phyloP scores from a whole-genome alignment of 306 rosid genomes.

The Medicago arabica region DNA sequence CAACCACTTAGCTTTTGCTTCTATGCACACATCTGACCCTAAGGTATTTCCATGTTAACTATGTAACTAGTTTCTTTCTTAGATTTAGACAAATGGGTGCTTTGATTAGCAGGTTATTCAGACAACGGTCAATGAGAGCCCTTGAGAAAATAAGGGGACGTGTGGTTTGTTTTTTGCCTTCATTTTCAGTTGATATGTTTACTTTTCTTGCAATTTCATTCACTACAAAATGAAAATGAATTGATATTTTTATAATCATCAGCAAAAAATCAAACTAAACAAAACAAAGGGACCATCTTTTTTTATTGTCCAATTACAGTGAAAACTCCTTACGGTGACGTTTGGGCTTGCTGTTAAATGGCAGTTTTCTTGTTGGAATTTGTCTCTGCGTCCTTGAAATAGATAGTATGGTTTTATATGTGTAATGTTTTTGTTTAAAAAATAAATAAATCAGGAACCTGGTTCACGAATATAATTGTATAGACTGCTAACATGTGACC shows the following conservation, averaged over 20 bases:
- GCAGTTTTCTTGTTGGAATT: neutral
- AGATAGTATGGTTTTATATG: neutral
- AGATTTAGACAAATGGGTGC: constrained; percentile 26
- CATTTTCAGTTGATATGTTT: neutral
- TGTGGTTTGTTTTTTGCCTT: neutral
- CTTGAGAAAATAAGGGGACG: constrained; percentile 8
- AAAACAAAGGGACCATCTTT: neutral
- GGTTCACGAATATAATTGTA: neutral
- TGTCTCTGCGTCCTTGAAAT: neutral
- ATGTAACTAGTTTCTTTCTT: constrained; percentile 1
- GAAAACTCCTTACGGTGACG: neutral
- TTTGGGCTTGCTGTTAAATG: constrained; percentile 7
- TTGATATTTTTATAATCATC: neutral
- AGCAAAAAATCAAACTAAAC: constrained; percentile 6
- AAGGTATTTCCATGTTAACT: constrained; percentile 40
- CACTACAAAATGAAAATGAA: neutral
- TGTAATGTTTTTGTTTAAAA: neutral
- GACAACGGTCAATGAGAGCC: neutral
- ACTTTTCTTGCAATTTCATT: neutral
- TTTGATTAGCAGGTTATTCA: constrained; percentile 19
- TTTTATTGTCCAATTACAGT: constrained; percentile 1
- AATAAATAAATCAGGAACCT: neutral
- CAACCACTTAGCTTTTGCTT: constrained; percentile 38
- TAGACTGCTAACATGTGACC: neutral
- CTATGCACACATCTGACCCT: constrained; percentile 46